Evolutionary conservation across 495 filamentous ascomycete genomes (phyloP), one percentile per base, ranked within the genome.

Genomic region (Hyaloscypha finlandica): DNA sequence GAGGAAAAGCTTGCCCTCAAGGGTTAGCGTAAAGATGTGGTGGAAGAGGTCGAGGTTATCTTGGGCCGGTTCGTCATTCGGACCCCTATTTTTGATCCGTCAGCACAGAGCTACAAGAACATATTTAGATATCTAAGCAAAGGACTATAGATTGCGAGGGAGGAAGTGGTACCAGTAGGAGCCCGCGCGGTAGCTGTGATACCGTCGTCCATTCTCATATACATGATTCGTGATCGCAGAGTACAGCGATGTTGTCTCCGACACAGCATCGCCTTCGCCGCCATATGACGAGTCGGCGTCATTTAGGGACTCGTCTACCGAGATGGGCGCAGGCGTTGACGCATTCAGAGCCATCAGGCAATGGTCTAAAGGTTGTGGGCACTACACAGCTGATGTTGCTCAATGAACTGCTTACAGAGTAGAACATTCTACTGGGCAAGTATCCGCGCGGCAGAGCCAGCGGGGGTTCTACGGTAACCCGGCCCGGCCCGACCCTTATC

Each of bases 131-230:
- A 37, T 37, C 35, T 37, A 3, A 25, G 25, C 25, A 2, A 25
- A 25, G 25, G 25, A 25, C 2, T 25, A 25, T 25, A 25, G 25
- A 25, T 25, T 51, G 42, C 1, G 42, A 51, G 42, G 42, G 12
- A 2, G n/a, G 11, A 12, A 4, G 16, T 2, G 19, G 51, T 29
- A 54, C 51, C 77, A 70, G 66, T 88, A 86, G 35, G 75, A 71
- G 12, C 85, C 84, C 61, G 83, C 76, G 14, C 77, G 78, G 67
- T 81, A 86, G 29, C 77, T 75, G 57, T 86, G 84, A 70, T 87
- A 88, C 22, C 85, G 78, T 22, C 86, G 77, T 6, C 84, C 84
- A 71, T 88, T 85, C 73, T 86, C 82, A 64, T 81, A 78, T 32
- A 78, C 35, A 37, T 37, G 35, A 6, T 37, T 74, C 57, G 73